phyloP scores from a whole-genome alignment of 2,329 filamentous ascomycete species.

The Colletotrichum acutatum region DNA sequence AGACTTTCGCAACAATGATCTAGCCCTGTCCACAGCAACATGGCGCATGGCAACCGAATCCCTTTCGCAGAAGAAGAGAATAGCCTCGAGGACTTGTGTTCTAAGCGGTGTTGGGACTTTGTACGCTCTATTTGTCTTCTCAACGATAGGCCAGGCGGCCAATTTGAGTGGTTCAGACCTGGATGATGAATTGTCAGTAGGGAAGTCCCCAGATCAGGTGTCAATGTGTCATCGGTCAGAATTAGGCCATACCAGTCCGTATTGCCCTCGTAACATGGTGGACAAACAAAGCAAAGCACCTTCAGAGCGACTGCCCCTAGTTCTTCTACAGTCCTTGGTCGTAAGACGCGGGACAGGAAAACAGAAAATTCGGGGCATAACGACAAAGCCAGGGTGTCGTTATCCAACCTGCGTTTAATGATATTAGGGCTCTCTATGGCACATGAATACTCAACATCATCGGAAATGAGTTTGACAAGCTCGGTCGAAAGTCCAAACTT shows the following conservation, averaged over 20 bases:
- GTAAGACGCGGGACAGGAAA: background rate
- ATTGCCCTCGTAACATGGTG: conserved; percentile 47
- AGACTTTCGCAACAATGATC: conserved; percentile 38
- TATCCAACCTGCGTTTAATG: conserved; percentile 33
- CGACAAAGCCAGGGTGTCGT: conserved; percentile 37
- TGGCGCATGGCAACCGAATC: conserved; percentile 42
- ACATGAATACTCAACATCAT: conserved; percentile 28
- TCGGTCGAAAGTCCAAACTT: conserved; percentile 40
- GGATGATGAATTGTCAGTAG: conserved; percentile 1
- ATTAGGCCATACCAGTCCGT: conserved; percentile 40
- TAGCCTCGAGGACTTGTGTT: conserved; percentile 40
- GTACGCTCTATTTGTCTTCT: conserved; percentile 31
- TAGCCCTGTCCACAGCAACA: conserved; percentile 41
- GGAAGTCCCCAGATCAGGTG: rapidly evolving
- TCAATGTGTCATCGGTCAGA: background rate
- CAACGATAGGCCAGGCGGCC: conserved; percentile 42
- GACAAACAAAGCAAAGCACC: conserved; percentile 43
- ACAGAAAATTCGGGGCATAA: conserved; percentile 30
- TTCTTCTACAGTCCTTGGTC: conserved; percentile 36
- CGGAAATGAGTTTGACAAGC: conserved; percentile 36
- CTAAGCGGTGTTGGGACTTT: conserved; percentile 35
- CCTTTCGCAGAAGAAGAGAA: conserved; percentile 46
- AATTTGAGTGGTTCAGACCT: conserved; percentile 42
- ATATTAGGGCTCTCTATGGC: conserved; percentile 33
- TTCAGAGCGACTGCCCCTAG: conserved; percentile 38